phyloP scores from a whole-genome alignment of 1,284 basidiomycete species.

The Cutaneotrichosporon cyanovorans region DNA sequence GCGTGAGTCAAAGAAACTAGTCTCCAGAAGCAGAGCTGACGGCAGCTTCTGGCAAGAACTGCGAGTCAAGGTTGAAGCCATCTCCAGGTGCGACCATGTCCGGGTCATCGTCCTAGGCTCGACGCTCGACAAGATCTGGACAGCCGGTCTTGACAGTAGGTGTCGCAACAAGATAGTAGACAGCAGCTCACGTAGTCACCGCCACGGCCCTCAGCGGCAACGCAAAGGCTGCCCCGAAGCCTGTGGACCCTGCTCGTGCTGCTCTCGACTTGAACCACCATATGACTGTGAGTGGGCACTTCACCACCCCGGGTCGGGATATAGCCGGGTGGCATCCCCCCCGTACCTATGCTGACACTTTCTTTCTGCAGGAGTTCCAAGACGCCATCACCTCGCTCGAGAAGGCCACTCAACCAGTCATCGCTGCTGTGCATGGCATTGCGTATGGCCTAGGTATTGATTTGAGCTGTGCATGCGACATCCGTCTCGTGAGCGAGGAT shows the following conservation, averaged over 20 bases:
- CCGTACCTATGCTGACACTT: no score
- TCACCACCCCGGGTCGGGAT: not conserved
- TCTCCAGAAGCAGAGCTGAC: slow-evolving; percentile 2
- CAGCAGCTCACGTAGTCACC: slow-evolving; percentile 3
- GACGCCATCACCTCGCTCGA: slow-evolving; percentile 62
- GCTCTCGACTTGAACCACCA: slow-evolving; percentile 52
- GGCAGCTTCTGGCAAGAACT: slow-evolving; percentile 67
- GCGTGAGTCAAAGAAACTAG: slow-evolving; percentile 46
- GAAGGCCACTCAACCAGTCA: slow-evolving; percentile 71
- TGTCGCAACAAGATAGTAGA: slow-evolving; percentile 9
- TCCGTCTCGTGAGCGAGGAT: slow-evolving; percentile 63
- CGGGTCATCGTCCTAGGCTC: slow-evolving; percentile 68
- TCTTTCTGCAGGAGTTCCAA: slow-evolving; percentile 60
- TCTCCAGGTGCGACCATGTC: slow-evolving; percentile 55
- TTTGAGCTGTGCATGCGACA: slow-evolving; percentile 70
- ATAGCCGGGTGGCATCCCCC: no score
- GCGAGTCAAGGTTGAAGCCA: slow-evolving; percentile 55
- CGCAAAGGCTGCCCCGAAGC: slow-evolving; percentile 19
- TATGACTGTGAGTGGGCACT: slow-evolving; percentile 45
- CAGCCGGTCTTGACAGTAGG: slow-evolving; percentile 72
- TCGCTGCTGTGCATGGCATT: slow-evolving; percentile 71
- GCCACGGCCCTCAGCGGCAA: slow-evolving; percentile 4
- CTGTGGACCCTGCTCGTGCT: slow-evolving; percentile 53
- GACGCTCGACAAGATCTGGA: slow-evolving; percentile 61
- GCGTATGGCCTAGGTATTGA: slow-evolving; percentile 67